These are phyloP conservation scores for Penicillium arizonense DNA, from an alignment of 495 filamentous ascomycete species.

Conservation along the genomic window DNA sequence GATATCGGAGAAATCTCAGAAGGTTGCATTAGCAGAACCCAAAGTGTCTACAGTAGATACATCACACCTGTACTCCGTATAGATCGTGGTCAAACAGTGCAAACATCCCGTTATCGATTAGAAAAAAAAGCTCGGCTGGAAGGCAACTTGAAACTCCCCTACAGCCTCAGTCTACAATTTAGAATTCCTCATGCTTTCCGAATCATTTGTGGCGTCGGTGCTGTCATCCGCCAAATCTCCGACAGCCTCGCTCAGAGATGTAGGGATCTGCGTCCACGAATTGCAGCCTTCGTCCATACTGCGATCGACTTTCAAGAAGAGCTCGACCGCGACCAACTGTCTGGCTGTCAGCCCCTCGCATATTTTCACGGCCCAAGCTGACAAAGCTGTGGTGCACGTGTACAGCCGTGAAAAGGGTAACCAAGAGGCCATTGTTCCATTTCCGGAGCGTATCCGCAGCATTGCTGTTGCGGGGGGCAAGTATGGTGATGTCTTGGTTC, in stretches of 20 bases:
- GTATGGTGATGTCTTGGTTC: constrained; percentile 65
- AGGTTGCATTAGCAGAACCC: constrained; percentile 3
- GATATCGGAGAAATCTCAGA: constrained; percentile 1
- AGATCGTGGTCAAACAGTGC: constrained; percentile 35
- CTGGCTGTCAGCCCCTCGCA: constrained; percentile 80
- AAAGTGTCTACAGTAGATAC: not conserved
- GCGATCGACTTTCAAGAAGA: constrained; percentile 86
- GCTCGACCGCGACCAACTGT: constrained; percentile 72
- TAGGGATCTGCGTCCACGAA: constrained; percentile 80
- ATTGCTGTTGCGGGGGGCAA: constrained; percentile 58
- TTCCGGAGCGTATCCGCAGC: constrained; percentile 80
- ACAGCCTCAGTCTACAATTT: constrained; percentile 18
- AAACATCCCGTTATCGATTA: constrained; percentile 39
- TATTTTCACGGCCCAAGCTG: constrained; percentile 85
- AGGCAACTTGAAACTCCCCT: constrained; percentile 10
- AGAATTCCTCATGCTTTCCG: constrained; percentile 66
- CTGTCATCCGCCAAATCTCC: constrained; percentile 61
- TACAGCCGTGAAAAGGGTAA: constrained; percentile 80
- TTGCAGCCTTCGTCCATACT: constrained; percentile 70
- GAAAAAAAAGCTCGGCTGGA: constrained; percentile 29
- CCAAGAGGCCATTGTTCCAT: constrained; percentile 82
- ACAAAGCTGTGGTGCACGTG: constrained; percentile 89
- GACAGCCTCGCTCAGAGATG: constrained; percentile 68
- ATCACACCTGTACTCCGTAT: not conserved
- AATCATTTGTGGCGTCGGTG: constrained; percentile 77